Conservation (phyloP, 176 grass and related monocot genomes). For the Aegilops umbellulata region DNA sequence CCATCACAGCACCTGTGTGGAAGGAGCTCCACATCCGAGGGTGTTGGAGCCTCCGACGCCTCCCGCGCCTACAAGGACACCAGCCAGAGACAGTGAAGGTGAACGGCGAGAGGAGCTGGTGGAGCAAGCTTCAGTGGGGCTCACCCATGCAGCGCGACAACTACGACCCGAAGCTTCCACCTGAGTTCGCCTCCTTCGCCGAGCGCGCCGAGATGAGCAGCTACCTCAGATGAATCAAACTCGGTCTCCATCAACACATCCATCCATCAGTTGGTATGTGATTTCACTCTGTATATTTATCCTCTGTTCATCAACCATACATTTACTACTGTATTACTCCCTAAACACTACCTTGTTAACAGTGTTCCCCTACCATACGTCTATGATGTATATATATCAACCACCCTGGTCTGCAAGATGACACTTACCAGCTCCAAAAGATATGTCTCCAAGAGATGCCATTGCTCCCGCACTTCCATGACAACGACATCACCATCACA, state of each 20-base stretch:
- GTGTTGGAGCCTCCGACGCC: slow-evolving; percentile 21
- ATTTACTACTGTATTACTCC: not conserved
- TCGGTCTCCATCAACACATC: not conserved
- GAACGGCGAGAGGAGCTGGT: not conserved
- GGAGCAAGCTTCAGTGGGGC: not conserved
- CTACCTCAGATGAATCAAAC: slow-evolving; percentile 25
- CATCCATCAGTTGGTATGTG: not conserved
- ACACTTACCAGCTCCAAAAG: not conserved
- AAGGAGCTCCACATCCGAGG: not conserved
- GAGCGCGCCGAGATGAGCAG: not conserved
- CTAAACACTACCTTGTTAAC: not conserved
- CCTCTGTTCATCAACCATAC: not conserved
- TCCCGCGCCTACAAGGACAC: not conserved
- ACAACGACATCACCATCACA: not conserved
- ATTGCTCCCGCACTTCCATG: not conserved
- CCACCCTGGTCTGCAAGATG: no score
- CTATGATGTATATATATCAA: no score
- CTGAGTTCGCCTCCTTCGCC: not conserved
- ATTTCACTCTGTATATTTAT: not conserved
- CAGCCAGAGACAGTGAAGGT: not conserved
- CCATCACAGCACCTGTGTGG: not conserved
- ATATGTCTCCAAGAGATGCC: not conserved
- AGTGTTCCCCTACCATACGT: not conserved
- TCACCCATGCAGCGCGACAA: accelerated
- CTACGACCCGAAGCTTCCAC: not conserved